Evolutionary conservation across 495 filamentous ascomycete genomes (phyloP), one percentile per base, ranked within the genome.

Genomic region (Hamigera avellanea): DNA sequence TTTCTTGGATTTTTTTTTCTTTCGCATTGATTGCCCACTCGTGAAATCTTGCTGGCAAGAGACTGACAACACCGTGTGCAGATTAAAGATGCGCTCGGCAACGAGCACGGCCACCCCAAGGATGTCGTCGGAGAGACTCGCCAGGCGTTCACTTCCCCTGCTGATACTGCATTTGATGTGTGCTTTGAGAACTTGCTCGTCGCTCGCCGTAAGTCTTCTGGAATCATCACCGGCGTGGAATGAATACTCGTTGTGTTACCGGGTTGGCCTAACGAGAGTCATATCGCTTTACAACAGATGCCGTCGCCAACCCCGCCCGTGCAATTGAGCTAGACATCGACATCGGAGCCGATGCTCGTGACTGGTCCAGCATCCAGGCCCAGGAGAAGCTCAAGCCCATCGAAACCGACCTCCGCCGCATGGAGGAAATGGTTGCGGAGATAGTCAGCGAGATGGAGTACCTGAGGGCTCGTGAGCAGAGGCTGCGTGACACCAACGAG

Each of bases 311-410:
- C 57, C 81, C 81, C 32, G 49, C 62, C 57, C 86, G 89, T 32
- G 70, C 81, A 54, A 69, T 98, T 48, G 91, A 96, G 61, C 85
- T 98, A 47, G 91, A 98, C 55, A 85, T 98, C 66, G 91, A 98
- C 56, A 96, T 98, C 50, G 91, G 91, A 42, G 91, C 91, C 62
- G 91, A 98, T 51, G 91, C 91, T 37, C 89, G 91, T 57, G 91
- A 98, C 67, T 98, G 91, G 91, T 86, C 81, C 36, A 87, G 83
- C 45, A 88, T 96, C 53, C 93, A 96, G 63, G 84, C 82, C 33
- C 79, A 80, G 46, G 91, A 98, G 76, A 98, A 96, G 72, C 76
- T 98, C 39, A 95, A 95, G 73, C 91, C 91, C 34, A 73, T 95
- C 46, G 91, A 98, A 70, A 86, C 86, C 15, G 91, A 98, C 54